These are phyloP conservation scores for Fusarium dimerum DNA, from an alignment of 2,329 filamentous ascomycete genomes.

Conservation along the genomic window DNA sequence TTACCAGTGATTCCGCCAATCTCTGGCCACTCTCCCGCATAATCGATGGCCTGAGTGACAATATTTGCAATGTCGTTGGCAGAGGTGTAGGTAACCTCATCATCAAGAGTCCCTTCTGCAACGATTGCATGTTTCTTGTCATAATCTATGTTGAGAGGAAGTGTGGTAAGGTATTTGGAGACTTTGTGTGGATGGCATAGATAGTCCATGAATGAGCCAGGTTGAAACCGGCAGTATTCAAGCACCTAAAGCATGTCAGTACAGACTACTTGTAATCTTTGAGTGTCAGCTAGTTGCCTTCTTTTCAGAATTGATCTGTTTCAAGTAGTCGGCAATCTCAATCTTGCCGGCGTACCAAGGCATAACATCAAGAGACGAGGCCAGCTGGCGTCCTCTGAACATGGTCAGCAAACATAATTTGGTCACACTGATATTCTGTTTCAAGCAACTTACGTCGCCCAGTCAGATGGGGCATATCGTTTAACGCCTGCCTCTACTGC, in stretches of 20 bases:
- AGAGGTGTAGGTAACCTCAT: conserved; percentile 44
- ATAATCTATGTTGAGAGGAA: conserved; percentile 40
- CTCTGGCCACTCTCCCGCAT: conserved; percentile 43
- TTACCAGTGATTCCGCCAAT: conserved; percentile 43
- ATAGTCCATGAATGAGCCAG: conserved; percentile 55
- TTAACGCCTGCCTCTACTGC: conserved; percentile 59
- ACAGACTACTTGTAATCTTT: too few species aligned
- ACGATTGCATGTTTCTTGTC: conserved; percentile 41
- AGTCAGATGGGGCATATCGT: conserved; percentile 63
- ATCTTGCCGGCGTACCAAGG: conserved; percentile 54
- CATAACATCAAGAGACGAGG: conserved; percentile 35
- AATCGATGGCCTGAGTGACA: conserved; percentile 43
- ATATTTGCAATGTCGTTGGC: conserved; percentile 43
- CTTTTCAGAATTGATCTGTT: conserved; percentile 47
- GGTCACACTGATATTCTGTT: background rate
- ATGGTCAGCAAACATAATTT: background rate
- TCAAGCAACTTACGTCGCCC: conserved; percentile 35
- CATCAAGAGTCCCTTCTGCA: conserved; percentile 42
- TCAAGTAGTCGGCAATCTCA: conserved; percentile 49
- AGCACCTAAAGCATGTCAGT: conserved; percentile 40
- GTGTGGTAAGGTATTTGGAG: conserved; percentile 41
- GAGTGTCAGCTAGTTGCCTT: conserved; percentile 31
- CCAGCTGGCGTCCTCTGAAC: conserved; percentile 4
- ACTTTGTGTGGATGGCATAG: conserved; percentile 49
- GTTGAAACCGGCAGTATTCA: conserved; percentile 57